Base-by-base conservation (phyloP, 441 rosid genomes). In the Jatropha podagrica region DNA sequence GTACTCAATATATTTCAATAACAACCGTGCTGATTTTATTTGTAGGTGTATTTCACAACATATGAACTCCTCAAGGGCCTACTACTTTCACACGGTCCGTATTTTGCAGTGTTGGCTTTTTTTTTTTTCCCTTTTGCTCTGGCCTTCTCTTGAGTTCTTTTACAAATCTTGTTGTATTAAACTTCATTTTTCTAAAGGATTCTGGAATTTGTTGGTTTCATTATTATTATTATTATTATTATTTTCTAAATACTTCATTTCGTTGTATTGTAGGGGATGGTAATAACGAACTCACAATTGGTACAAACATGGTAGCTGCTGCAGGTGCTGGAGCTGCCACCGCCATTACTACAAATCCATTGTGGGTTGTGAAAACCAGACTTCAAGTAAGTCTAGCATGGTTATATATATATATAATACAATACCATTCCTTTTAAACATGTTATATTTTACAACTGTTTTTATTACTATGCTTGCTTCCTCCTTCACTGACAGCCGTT, bases 331-430 rank as follows among this genome's bases (percentile, higher is more conserved):
- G 99, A 76, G 97, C 91, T 76, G 89, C 96, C 73, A 96, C 99
- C 41, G 82, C 97, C 75, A 79, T 92, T 72, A 81, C 86, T 46
- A 96, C 98, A 60, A 96, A 94, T 80, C 99, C 99, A 32, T 83
- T 96, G 76, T 96, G 99, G 99, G 99, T 96, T 86, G 99, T 95
- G 76, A 95, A 95, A 84, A 95, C 98, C 75, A 89, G 99, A 79
- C 91, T 72, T 42, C 81, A 81, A 65, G 82, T 82, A 70, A 70
- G 80, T 69, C 7, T 52, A 44, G 26, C 40, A 48, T 37, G 62
- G 20, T 55, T 69, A 27, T 23, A 10, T 20, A 4, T 51, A 4
- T 60, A 18, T 37, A 6, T 26, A 18, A 26, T 51, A 51, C 56
- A 51, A 26, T 26, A 10, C 46, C 8, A 67, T 73, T 27, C 52